Evolutionary conservation across 768 basidiomycete genomes (phyloP).

Genomic region (Podaxis sp.): DNA sequence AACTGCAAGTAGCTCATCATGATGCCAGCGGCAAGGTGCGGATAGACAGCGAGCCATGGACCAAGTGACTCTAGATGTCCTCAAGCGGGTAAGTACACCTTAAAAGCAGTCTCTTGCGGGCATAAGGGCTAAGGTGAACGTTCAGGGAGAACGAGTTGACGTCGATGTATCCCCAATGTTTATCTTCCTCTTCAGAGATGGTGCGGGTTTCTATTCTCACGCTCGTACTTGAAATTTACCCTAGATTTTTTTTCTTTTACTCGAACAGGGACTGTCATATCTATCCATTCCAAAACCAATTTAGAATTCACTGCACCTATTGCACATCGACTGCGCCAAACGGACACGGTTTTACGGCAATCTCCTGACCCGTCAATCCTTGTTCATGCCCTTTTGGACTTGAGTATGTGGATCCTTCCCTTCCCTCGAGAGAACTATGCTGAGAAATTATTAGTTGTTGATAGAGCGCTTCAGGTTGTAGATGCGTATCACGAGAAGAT

Average conservation of each 20-base stretch:
- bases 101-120: neutral
- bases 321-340: slow-evolving; percentile 51
- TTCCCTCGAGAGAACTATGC: neutral
- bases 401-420: slow-evolving; percentile 31
- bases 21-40: slow-evolving; percentile 15
- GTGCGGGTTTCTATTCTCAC: slow-evolving; percentile 29
- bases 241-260: neutral
- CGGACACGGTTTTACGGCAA: slow-evolving; percentile 59
- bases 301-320: slow-evolving; percentile 57
- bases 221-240: neutral
- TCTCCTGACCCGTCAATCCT: slow-evolving; percentile 69
- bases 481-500: slow-evolving; percentile 69
- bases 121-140: slow-evolving; percentile 24
- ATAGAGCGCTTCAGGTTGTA: slow-evolving; percentile 64
- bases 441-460: slow-evolving; percentile 49
- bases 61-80: slow-evolving; percentile 28
- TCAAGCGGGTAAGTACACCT: slow-evolving; percentile 28
- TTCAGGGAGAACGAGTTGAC: slow-evolving; percentile 55
- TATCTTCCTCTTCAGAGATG: slow-evolving; percentile 67
- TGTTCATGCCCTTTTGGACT: slow-evolving; percentile 67
- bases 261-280: slow-evolving; percentile 60
- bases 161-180: slow-evolving; percentile 63
- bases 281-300: slow-evolving; percentile 48
- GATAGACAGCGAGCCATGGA: slow-evolving; percentile 19
- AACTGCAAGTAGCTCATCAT: neutral